Conservation (phyloP, 2,329 filamentous ascomycete genomes). For the Juglanconis oblonga region DNA sequence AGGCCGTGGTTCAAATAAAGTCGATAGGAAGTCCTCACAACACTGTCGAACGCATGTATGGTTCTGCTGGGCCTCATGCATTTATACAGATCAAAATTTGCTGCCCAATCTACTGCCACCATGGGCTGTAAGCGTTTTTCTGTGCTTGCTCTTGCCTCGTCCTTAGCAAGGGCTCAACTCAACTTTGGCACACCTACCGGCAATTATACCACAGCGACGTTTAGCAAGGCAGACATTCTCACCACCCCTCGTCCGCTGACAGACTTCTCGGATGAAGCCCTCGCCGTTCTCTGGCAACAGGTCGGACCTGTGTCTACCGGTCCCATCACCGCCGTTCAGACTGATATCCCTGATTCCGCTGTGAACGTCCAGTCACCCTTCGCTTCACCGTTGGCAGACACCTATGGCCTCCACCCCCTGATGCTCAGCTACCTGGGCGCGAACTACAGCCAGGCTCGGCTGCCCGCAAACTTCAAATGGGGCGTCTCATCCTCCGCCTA, state of each 20-base stretch:
- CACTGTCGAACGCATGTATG: no score
- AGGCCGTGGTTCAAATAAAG: no score
- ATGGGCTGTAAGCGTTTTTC: neutral
- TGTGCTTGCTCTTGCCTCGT: neutral
- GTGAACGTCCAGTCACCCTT: neutral
- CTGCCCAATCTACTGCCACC: no score
- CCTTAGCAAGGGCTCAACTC: neutral
- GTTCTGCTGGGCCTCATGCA: no score
- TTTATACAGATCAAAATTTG: no score
- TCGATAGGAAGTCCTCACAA: no score
- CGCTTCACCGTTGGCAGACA: neutral
- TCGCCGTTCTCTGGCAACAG: conserved; percentile 8
- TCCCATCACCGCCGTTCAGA: conserved; percentile 5
- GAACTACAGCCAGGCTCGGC: neutral
- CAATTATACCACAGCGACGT: neutral
- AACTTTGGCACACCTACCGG: neutral
- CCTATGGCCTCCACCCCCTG: conserved; percentile 2
- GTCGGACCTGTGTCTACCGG: conserved; percentile 7
- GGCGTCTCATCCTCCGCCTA: conserved; percentile 9
- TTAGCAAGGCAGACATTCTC: neutral
- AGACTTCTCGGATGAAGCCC: conserved; percentile 7
- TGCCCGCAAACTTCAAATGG: conserved; percentile 6
- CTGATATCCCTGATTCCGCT: neutral
- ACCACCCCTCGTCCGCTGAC: neutral
- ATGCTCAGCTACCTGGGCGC: conserved; percentile 1